phyloP scores from a whole-genome alignment of 2,329 filamentous ascomycete genomes.

The Phaeosphaeriaceae sp. region DNA sequence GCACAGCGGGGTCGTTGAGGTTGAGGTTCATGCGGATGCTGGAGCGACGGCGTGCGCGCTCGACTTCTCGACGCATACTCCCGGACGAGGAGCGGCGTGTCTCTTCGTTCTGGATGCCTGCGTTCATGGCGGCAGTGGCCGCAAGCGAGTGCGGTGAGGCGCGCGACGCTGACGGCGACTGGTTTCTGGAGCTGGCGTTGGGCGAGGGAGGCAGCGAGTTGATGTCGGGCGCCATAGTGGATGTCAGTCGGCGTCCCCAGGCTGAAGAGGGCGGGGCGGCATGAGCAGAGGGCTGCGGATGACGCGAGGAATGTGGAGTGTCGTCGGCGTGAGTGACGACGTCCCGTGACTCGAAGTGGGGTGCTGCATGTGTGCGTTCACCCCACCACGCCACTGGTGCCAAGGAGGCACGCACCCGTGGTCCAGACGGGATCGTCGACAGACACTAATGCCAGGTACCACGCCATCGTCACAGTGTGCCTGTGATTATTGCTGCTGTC shows the following conservation, averaged over 20 bases:
- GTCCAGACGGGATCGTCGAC: neutral
- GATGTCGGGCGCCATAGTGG: constrained; percentile 62
- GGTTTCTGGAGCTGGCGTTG: constrained; percentile 25
- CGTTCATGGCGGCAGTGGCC: constrained; percentile 79
- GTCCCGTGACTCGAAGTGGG: neutral
- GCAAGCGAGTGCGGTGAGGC: constrained; percentile 72
- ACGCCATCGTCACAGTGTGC: neutral
- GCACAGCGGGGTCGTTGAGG: constrained; percentile 72
- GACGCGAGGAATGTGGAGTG: neutral
- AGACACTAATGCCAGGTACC: constrained; percentile 11
- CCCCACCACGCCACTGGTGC: neutral
- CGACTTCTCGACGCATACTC: constrained; percentile 53
- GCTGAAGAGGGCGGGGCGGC: neutral
- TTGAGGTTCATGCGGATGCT: constrained; percentile 76
- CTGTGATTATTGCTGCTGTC: neutral
- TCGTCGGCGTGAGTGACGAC: constrained; percentile 2
- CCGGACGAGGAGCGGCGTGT: constrained; percentile 57
- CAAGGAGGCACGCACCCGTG: neutral
- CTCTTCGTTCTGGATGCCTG: constrained; percentile 72
- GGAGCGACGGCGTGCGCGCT: constrained; percentile 67
- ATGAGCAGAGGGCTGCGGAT: constrained; percentile 16
- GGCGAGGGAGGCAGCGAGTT: constrained; percentile 64
- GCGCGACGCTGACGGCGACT: constrained; percentile 50
- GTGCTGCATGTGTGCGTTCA: neutral
- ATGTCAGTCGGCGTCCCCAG: neutral